Conservation (phyloP, 345 rosid species). For the Citrus mangshanensis region DNA sequence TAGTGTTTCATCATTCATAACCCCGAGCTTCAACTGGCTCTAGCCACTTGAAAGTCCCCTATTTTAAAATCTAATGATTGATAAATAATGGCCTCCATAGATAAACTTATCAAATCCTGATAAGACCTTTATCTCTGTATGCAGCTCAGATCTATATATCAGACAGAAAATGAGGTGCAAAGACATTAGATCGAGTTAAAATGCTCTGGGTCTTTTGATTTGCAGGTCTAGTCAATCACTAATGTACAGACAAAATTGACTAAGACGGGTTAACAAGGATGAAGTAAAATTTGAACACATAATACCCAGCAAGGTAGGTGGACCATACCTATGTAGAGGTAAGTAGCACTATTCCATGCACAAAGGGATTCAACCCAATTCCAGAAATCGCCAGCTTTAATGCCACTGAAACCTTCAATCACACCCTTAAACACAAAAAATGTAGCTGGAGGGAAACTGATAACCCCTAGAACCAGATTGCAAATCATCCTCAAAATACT, state of each 20-base stretch:
- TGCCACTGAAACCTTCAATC: constrained; percentile 40
- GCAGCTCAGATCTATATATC: not conserved
- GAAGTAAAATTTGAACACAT: constrained; percentile 54
- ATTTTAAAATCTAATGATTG: not conserved
- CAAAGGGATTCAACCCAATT: constrained; percentile 78
- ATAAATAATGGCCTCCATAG: not conserved
- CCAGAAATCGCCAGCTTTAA: constrained; percentile 70
- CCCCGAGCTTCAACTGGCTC: too few species aligned
- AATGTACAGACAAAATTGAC: not conserved
- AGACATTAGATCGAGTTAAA: not conserved
- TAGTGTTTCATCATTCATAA: not conserved
- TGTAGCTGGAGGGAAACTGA: constrained; percentile 64
- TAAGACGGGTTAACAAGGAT: constrained; percentile 29
- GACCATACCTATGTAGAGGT: constrained; percentile 77
- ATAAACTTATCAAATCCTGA: not conserved
- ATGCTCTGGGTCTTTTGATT: constrained; percentile 2
- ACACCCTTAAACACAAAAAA: constrained; percentile 48
- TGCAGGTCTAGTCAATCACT: constrained; percentile 5
- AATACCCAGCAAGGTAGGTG: constrained; percentile 67
- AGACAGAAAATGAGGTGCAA: not conserved
- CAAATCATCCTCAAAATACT: constrained; percentile 23
- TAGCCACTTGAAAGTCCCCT: not conserved
- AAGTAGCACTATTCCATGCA: constrained; percentile 96
- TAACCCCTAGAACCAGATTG: constrained; percentile 44
- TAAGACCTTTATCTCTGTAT: not conserved